Evolutionary conservation across 2,329 filamentous ascomycete genomes (phyloP).

Genomic region (Fusarium humuli): DNA sequence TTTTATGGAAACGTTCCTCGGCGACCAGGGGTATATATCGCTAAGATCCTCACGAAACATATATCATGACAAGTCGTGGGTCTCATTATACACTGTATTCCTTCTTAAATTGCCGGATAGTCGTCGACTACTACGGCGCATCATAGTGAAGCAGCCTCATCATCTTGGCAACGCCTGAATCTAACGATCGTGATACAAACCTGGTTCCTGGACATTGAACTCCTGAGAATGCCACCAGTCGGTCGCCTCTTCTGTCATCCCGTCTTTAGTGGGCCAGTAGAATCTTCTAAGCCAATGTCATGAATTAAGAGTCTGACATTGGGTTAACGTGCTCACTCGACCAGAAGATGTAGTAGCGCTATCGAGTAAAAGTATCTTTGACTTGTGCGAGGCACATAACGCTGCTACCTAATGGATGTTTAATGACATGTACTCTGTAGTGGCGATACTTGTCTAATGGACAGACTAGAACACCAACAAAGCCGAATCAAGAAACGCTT

Average conservation of each 20-base stretch:
- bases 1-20: background rate
- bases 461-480: constrained; percentile 4
- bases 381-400: background rate
- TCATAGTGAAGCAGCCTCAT: background rate
- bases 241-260: constrained; percentile 15
- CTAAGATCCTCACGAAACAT: background rate
- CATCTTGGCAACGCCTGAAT: background rate
- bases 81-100: background rate
- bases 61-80: background rate
- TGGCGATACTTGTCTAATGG: constrained; percentile 1
- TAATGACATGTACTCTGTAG: background rate
- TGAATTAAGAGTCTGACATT: background rate
- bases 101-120: background rate
- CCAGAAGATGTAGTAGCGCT: background rate
- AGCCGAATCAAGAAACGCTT: constrained; percentile 6
- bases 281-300: constrained; percentile 1
- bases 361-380: background rate
- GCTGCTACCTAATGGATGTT: background rate
- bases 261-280: constrained; percentile 21
- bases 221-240: background rate
- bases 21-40: background rate
- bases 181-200: background rate
- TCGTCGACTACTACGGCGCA: background rate
- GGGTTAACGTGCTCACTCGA: background rate
- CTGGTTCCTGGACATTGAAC: constrained; percentile 15